Evolutionary conservation across 768 basidiomycete species (phyloP).

Genomic region (Leucocoprinus leucothites): DNA sequence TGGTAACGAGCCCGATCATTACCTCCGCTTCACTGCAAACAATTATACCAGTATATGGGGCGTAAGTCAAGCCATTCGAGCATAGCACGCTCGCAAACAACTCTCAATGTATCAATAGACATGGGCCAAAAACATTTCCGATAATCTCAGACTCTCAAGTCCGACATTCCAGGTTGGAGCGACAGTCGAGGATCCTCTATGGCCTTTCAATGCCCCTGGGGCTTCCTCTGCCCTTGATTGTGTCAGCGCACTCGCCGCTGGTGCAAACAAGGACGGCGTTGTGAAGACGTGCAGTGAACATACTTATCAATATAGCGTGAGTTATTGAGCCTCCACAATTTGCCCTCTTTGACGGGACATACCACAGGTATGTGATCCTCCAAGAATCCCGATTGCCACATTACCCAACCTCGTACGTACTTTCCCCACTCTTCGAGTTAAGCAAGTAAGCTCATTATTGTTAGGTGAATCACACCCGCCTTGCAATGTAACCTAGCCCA

Average conservation of each 20-base stretch:
- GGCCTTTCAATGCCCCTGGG: constrained; percentile 44
- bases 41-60: constrained; percentile 44
- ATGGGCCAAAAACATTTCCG: constrained; percentile 47
- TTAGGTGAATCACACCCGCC: constrained; percentile 51
- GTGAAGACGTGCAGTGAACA: constrained; percentile 50
- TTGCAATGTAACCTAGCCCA: constrained; percentile 34
- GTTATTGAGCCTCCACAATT: constrained; percentile 11
- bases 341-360: neutral
- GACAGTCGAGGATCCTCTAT: constrained; percentile 48
- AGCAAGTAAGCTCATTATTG: neutral
- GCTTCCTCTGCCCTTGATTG: constrained; percentile 45
- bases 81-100: neutral
- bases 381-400: constrained; percentile 42
- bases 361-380: constrained; percentile 37
- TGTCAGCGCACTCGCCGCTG: constrained; percentile 45
- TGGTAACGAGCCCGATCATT: constrained; percentile 57
- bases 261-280: constrained; percentile 37
- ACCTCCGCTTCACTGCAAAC: constrained; percentile 37
- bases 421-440: neutral
- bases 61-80: constrained; percentile 23
- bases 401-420: constrained; percentile 42
- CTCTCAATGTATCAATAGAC: constrained; percentile 23
- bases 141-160: constrained; percentile 18
- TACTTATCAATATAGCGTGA: constrained; percentile 51
- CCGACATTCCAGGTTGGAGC: constrained; percentile 49